Evolutionary conservation across 1,284 basidiomycete species (phyloP).

Genomic region (Ustanciosporium gigantosporum): DNA sequence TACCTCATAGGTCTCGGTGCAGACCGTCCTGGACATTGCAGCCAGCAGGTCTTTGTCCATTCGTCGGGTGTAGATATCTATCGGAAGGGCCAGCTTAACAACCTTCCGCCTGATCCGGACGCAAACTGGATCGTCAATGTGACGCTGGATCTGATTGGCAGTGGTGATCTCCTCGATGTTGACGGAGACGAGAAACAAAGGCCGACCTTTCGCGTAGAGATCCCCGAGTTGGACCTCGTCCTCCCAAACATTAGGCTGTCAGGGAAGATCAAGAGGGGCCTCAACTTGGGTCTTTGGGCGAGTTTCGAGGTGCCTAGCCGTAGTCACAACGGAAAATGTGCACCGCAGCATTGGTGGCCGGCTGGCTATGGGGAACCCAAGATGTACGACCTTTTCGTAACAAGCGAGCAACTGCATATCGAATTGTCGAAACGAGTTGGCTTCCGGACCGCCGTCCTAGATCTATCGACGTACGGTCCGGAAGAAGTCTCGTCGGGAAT

Average conservation of each 20-base stretch:
- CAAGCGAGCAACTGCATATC: constrained; percentile 9
- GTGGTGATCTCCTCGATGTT: background rate
- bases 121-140: constrained; percentile 51
- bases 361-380: constrained; percentile 26
- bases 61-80: constrained; percentile 30
- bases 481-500: constrained; percentile 16
- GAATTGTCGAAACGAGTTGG: constrained; percentile 20
- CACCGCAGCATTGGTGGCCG: constrained; percentile 49
- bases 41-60: background rate
- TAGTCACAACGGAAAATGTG: constrained; percentile 10
- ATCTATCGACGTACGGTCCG: constrained; percentile 26
- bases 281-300: constrained; percentile 14
- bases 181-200: no score
- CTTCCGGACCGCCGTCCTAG: constrained; percentile 44
- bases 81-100: constrained; percentile 40
- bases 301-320: constrained; percentile 24
- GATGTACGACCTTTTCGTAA: constrained; percentile 30
- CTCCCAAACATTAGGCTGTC: constrained; percentile 15
- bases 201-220: constrained; percentile 13
- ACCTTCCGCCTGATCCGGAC: constrained; percentile 35
- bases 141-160: constrained; percentile 35
- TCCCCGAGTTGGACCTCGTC: constrained; percentile 9
- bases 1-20: constrained; percentile 25
- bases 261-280: background rate
- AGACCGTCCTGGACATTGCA: no score